Percentiles rank a stretch among this genome's conserved stretches.
Conservation (phyloP, 768 basidiomycete genomes). For the Xerocomellus intermedius region DNA sequence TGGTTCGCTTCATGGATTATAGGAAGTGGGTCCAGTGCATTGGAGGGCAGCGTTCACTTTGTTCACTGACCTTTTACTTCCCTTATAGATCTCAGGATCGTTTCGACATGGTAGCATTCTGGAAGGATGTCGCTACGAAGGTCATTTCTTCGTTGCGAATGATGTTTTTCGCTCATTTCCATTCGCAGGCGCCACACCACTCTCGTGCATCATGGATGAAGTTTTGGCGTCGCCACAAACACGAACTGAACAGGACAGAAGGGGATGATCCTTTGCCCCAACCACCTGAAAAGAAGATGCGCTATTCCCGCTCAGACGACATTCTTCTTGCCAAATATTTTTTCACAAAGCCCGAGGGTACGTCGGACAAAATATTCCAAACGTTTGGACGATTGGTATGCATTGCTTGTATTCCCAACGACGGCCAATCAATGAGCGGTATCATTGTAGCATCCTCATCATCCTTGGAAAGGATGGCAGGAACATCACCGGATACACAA, state of each 20-base stretch:
- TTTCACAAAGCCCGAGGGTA: constrained; percentile 69
- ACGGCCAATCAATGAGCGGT: neutral
- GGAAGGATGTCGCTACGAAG: constrained; percentile 75
- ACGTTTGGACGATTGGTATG: constrained; percentile 69
- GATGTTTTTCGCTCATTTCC: constrained; percentile 1
- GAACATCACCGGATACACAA: constrained; percentile 90
- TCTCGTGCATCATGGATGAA: constrained; percentile 95
- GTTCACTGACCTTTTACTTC: constrained; percentile 3
- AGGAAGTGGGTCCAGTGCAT: constrained; percentile 52
- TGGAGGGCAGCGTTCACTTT: neutral
- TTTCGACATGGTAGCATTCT: constrained; percentile 73
- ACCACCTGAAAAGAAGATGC: constrained; percentile 85
- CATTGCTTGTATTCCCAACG: constrained; percentile 1
- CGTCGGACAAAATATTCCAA: constrained; percentile 83
- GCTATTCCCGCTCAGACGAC: constrained; percentile 79
- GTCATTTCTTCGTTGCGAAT: constrained; percentile 32
- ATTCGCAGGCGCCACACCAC: constrained; percentile 75
- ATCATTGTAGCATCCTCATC: constrained; percentile 68
- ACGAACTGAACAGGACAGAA: constrained; percentile 69
- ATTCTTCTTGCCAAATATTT: constrained; percentile 77
- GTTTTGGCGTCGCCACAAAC: constrained; percentile 85
- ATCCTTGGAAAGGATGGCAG: constrained; percentile 95
- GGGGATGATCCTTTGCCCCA: constrained; percentile 68
- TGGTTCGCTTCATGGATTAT: constrained; percentile 76
- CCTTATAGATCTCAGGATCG: constrained; percentile 51